Evolutionary conservation across 2,329 filamentous ascomycete species (phyloP).

Genomic region (Leptographium lundbergii): DNA sequence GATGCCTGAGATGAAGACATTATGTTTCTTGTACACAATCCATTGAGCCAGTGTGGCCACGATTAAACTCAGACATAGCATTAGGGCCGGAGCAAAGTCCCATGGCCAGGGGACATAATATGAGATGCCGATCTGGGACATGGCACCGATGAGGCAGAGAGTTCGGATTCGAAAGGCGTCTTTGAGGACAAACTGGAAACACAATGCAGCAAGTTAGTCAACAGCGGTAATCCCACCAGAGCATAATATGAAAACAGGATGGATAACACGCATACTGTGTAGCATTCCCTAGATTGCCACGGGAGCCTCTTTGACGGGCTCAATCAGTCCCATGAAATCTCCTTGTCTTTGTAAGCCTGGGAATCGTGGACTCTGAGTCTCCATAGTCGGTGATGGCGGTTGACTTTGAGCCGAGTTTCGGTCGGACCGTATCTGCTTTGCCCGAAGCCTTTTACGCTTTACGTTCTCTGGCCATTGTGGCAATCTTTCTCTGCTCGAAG

Average conservation of each 20-base stretch:
- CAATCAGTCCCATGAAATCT: neutral
- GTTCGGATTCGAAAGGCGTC: constrained; percentile 22
- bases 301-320: neutral
- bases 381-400: neutral
- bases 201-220: neutral
- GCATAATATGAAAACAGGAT: neutral
- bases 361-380: neutral
- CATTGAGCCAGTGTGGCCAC: constrained; percentile 18
- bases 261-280: neutral
- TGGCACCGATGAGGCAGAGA: constrained; percentile 21
- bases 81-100: constrained; percentile 20
- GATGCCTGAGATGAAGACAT: constrained; percentile 15
- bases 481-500: neutral
- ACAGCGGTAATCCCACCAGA: neutral
- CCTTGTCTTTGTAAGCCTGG: neutral
- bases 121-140: constrained; percentile 21
- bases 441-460: neutral
- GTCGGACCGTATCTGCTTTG: neutral
- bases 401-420: neutral
- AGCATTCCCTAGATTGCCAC: neutral
- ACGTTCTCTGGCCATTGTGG: neutral
- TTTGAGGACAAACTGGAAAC: constrained; percentile 17
- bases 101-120: constrained; percentile 21
- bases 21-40: constrained; percentile 7
- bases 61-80: constrained; percentile 19